A percentile compares a stretch with the other conserved stretches of the same genome.
These are phyloP conservation scores for Volvox reticuliferus DNA, from an alignment of 139 green algal genomes.

Conservation along the genomic window DNA sequence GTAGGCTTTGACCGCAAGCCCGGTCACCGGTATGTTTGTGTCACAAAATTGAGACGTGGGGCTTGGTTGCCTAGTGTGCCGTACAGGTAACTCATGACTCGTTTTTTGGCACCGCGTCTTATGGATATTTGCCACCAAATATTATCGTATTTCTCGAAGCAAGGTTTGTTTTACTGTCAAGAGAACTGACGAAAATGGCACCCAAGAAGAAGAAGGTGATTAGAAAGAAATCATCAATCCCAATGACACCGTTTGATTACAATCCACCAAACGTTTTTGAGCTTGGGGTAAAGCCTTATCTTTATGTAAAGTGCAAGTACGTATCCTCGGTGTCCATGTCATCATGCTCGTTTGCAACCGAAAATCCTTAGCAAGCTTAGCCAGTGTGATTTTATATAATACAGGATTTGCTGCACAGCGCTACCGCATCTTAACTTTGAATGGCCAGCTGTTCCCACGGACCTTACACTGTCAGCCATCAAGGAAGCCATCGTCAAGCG, in stretches of 20 bases:
- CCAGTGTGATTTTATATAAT: not conserved
- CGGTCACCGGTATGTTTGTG: no score
- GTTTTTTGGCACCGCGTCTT: no score
- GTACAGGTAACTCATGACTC: no score
- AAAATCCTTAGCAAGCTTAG: not conserved
- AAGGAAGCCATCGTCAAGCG: conserved; percentile 46
- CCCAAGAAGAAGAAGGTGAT: conserved; percentile 7
- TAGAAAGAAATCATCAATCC: not conserved
- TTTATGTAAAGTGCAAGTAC: conserved; percentile 27
- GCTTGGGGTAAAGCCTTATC: conserved; percentile 9
- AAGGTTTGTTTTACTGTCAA: no score
- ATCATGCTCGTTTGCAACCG: not conserved
- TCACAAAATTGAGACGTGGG: no score
- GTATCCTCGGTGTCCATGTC: not conserved
- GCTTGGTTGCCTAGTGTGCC: no score
- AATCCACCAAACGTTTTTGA: conserved; percentile 12
- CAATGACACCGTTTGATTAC: not conserved
- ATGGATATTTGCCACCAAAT: no score
- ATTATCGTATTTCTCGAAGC: no score
- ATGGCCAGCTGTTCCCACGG: conserved; percentile 40
- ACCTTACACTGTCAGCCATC: conserved; percentile 26
- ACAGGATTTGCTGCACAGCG: conserved; percentile 40
- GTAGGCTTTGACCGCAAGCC: no score
- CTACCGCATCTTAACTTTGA: conserved; percentile 49
- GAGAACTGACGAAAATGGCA: not conserved